Evolutionary conservation across 1,139 yeast species (phyloP).

Genomic region (Torulaspora pretoriensis): DNA sequence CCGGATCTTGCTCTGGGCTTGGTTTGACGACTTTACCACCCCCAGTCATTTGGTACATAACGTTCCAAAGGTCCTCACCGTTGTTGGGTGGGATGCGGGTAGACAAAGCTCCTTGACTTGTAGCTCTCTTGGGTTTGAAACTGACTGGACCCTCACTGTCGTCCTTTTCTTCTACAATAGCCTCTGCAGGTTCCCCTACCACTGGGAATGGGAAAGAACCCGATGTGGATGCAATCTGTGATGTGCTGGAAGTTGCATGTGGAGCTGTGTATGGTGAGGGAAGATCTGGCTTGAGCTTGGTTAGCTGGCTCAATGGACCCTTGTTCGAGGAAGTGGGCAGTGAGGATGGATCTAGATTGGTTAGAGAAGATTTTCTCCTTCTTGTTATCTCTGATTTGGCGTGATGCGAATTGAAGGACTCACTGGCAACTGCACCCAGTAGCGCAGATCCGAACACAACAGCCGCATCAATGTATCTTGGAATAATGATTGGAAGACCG

Average conservation of each 20-base stretch:
- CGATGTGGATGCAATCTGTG: constrained; percentile 33
- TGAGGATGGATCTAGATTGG: constrained; percentile 8
- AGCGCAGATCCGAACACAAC: constrained; percentile 95
- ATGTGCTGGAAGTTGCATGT: constrained; percentile 22
- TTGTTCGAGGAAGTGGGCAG: constrained; percentile 7
- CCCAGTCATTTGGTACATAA: constrained; percentile 81
- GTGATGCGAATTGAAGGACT: constrained; percentile 18
- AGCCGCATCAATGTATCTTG: constrained; percentile 92
- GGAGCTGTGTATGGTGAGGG: constrained; percentile 66
- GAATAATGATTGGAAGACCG: constrained; percentile 86
- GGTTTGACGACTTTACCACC: constrained; percentile 78
- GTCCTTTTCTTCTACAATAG: constrained; percentile 40
- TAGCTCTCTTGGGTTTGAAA: constrained; percentile 54
- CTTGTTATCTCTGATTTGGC: constrained; percentile 8
- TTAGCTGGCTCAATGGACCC: constrained; percentile 8
- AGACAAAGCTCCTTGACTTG: constrained; percentile 42
- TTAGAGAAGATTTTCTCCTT: constrained; percentile 20
- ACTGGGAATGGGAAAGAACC: constrained; percentile 49
- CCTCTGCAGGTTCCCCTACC: constrained; percentile 42
- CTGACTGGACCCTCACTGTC: constrained; percentile 47
- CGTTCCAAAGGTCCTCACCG: constrained; percentile 71
- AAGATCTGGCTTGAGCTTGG: constrained; percentile 20
- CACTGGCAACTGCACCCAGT: constrained; percentile 81
- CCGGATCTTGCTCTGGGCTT: constrained; percentile 51
- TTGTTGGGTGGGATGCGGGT: constrained; percentile 20